Conservation (phyloP, 176 grass and related monocot species). For the Alopecurus myosuroides region DNA sequence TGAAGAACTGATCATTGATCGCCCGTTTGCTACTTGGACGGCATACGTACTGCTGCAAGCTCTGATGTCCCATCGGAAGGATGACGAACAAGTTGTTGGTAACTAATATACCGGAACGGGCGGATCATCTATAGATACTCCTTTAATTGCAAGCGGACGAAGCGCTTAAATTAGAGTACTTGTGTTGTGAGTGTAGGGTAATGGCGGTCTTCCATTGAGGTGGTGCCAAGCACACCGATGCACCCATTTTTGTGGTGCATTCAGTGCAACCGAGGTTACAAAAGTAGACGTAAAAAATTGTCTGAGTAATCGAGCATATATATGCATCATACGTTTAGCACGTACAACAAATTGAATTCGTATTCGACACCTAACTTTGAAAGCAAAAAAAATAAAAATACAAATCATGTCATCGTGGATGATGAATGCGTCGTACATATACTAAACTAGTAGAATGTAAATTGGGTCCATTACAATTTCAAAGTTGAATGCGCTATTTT, state of each 20-base stretch:
- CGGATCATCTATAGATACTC: neutral
- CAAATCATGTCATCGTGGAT: neutral
- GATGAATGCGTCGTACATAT: neutral
- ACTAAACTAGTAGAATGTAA: neutral
- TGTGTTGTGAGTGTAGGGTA: neutral
- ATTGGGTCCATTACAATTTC: neutral
- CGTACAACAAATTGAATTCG: neutral
- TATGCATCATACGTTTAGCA: neutral
- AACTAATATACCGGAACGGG: neutral
- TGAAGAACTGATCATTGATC: neutral
- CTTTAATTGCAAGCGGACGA: neutral
- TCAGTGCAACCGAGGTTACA: neutral
- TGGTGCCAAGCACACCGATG: neutral
- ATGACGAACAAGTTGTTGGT: neutral
- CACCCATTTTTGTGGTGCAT: neutral
- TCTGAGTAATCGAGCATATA: no score
- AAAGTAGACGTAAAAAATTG: neutral
- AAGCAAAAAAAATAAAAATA: neutral
- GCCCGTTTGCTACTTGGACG: neutral
- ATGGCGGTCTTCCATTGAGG: neutral
- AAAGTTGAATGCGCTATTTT: neutral
- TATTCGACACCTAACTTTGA: neutral
- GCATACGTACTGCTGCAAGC: neutral
- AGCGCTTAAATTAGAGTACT: neutral
- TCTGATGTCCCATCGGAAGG: neutral